A percentile compares a stretch with the other conserved stretches of the same genome.
phyloP scores from a whole-genome alignment of 441 rosid species.

The Euphorbia celastroides region DNA sequence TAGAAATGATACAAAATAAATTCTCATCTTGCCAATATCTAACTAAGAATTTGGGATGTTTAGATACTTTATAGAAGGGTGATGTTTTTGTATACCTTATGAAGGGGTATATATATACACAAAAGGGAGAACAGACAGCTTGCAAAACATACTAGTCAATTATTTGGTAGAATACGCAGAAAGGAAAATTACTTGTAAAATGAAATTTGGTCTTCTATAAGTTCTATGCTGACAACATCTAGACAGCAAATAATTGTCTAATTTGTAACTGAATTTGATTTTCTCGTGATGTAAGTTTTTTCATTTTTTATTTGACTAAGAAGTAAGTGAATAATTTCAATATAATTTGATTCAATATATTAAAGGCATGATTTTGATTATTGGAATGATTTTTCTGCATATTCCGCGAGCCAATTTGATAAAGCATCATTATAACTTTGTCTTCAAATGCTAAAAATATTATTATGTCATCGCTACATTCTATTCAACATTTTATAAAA shows the following conservation, averaged over 20 bases:
- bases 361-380: neutral
- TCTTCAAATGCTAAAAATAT: neutral
- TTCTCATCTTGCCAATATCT: slow-evolving; percentile 9
- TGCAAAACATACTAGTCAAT: slow-evolving; percentile 6
- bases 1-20: slow-evolving; percentile 23
- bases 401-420: neutral
- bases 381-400: neutral
- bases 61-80: neutral
- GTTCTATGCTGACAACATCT: slow-evolving; percentile 1
- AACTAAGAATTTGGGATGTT: neutral
- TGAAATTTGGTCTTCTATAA: neutral
- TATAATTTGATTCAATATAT: too few species aligned
- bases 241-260: neutral
- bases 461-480: too few species aligned
- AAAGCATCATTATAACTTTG: too few species aligned
- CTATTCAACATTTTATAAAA: too few species aligned
- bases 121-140: neutral
- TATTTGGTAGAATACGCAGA: neutral
- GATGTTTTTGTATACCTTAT: neutral
- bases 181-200: too few species aligned
- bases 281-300: neutral
- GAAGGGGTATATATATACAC: neutral
- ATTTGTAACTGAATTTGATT: neutral
- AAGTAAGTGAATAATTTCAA: neutral
- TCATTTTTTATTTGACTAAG: neutral